phyloP scores from a whole-genome alignment of 306 rosid species.

The Fragaria nilgerrensis region DNA sequence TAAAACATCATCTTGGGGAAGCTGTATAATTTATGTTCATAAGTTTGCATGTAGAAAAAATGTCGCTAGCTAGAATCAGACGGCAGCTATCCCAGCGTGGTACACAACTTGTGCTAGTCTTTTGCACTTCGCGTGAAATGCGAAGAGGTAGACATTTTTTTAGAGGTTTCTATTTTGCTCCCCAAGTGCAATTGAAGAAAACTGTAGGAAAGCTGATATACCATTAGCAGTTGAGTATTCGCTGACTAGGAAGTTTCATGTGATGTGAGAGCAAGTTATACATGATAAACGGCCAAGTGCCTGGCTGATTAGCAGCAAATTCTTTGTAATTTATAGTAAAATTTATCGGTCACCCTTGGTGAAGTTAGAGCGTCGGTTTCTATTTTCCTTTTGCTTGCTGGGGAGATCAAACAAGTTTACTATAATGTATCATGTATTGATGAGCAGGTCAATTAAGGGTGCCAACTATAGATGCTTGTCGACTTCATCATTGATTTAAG shows the following conservation, averaged over 20 bases:
- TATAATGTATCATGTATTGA: not conserved
- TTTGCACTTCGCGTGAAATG: constrained; percentile 11
- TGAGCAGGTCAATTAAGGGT: no score
- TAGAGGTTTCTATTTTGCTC: constrained; percentile 9
- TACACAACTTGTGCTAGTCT: constrained; percentile 21
- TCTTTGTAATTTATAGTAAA: not conserved
- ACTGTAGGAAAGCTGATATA: not conserved
- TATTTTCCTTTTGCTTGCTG: not conserved
- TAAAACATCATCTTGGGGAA: constrained; percentile 27
- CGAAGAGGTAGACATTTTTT: constrained; percentile 2
- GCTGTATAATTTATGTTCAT: constrained; percentile 39
- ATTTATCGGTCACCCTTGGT: no score
- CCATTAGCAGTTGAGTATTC: not conserved
- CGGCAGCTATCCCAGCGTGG: constrained; percentile 42
- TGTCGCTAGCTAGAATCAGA: constrained; percentile 36
- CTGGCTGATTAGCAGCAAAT: not conserved
- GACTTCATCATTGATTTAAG: no score
- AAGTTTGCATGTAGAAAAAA: constrained; percentile 53
- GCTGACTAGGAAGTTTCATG: not conserved
- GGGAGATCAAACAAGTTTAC: not conserved
- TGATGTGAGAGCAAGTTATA: not conserved
- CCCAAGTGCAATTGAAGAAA: not conserved
- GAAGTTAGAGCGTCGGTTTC: not conserved
- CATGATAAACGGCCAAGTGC: not conserved
- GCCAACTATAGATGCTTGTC: no score